Percentiles rank a stretch among this genome's conserved stretches.
phyloP scores from a whole-genome alignment of 1,284 basidiomycete species.

The Fomes fomentarius region DNA sequence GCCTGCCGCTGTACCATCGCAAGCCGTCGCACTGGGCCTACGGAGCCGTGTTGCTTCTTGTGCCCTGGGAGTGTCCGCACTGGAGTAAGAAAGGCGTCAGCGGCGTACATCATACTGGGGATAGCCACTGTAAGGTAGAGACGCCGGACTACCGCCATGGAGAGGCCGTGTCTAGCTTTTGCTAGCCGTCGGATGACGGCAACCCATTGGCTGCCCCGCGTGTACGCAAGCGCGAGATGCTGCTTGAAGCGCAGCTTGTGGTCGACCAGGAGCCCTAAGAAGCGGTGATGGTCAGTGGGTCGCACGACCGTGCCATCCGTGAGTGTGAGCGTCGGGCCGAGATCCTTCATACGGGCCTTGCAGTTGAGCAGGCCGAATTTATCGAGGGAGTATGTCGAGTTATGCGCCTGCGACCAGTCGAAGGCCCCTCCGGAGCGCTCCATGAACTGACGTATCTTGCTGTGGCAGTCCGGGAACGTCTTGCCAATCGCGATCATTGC shows the following conservation, averaged over 20 bases:
- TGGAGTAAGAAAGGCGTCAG: too few species aligned
- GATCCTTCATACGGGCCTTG: not conserved
- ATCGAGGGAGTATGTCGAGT: constrained; percentile 27
- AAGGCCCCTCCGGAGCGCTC: constrained; percentile 16
- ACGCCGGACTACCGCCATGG: not conserved
- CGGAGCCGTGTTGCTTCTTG: constrained; percentile 10
- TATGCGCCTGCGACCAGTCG: constrained; percentile 29
- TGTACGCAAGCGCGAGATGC: constrained; percentile 33
- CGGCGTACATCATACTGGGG: too few species aligned
- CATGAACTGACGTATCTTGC: constrained; percentile 10
- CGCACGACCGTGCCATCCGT: constrained; percentile 4
- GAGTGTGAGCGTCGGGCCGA: constrained; percentile 13
- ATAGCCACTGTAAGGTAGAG: constrained; percentile 34
- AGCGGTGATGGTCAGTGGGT: constrained; percentile 27
- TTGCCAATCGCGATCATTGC: constrained; percentile 16
- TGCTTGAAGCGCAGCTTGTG: constrained; percentile 35
- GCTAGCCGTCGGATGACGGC: constrained; percentile 29
- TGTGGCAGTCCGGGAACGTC: constrained; percentile 17
- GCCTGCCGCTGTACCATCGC: constrained; percentile 36
- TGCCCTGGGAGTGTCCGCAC: too few species aligned
- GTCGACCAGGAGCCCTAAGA: constrained; percentile 43
- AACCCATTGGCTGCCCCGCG: constrained; percentile 33
- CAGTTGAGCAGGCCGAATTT: too few species aligned
- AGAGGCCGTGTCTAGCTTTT: not conserved
- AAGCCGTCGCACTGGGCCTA: constrained; percentile 19